Evolutionary conservation across 2,329 filamentous ascomycete species (phyloP), one percentile per base, ranked within the genome.

Genomic region (Trichophyton simii): DNA sequence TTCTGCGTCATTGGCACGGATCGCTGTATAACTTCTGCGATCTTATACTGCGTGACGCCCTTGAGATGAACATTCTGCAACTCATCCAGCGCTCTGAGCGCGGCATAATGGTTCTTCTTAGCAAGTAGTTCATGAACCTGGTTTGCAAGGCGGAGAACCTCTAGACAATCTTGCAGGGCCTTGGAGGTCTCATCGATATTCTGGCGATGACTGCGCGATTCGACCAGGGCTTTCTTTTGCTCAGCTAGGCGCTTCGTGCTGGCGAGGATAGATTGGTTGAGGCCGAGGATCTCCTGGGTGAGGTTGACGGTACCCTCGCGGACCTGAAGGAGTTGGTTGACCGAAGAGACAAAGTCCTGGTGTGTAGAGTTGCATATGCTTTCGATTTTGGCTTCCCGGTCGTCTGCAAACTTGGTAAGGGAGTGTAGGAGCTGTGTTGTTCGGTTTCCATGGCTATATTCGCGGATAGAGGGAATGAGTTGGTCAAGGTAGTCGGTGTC

Each of bases 401-500:
- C 89, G 67, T 87, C 86, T 38, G 91, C 89, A 73, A 96, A 95
- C 67, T 86, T 85, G 54, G 86, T 84, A 61, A 95, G 80, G 63
- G 88, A 88, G 68, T 91, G 87, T 57, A 91, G 83, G 46, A 99
- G 81, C 62, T 86, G 83, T 44, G 80, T 80, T 5, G 86, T 87
- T 69, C 88, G 82, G 71, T 88, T 87, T 61, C 88, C 85, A 68
- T 84, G 80, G 64, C 89, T 85, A 67, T 89, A 91, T 81, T 96
- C 92, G 78, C 91, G 94, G 65, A 99, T 86, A 1, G 95, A 88
- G 8, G 91, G 92, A 57, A 97, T 96, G 58, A 99, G 79, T 71
- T 96, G 92, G 72, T 97, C 94, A 65, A 99, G 85, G 70, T 96
- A 97, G 69, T 99, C 94, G 58, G 87, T 83, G 70, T 97, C 92